Conservation (phyloP, 140 eudicot species). For the Erigeron philadelphicus region DNA sequence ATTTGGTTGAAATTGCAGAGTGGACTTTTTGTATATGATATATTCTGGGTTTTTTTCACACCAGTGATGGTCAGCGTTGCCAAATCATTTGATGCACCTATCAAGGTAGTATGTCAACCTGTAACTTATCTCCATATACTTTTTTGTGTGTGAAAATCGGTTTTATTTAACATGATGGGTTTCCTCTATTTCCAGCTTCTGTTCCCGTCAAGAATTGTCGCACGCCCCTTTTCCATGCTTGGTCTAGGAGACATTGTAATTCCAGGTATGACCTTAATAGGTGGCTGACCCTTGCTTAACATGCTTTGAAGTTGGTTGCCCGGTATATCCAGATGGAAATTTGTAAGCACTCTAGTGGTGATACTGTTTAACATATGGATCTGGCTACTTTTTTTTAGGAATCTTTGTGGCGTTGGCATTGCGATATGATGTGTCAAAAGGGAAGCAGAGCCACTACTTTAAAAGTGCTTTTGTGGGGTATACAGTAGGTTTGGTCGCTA, state of each 20-base stretch:
- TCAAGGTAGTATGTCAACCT: conserved; percentile 50
- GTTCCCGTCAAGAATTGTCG: conserved; percentile 71
- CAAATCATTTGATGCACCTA: conserved; percentile 98
- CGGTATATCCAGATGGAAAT: background rate
- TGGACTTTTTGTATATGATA: conserved; percentile 88
- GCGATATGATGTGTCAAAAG: conserved; percentile 84
- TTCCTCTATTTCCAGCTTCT: conserved; percentile 58
- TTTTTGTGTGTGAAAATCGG: background rate
- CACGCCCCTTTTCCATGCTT: conserved; percentile 90
- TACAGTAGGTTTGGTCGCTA: conserved; percentile 56
- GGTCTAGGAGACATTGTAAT: conserved; percentile 95
- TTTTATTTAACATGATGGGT: too few species aligned
- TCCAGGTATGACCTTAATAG: conserved; percentile 54
- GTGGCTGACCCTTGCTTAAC: background rate
- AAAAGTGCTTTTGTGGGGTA: conserved; percentile 90
- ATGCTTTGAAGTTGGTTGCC: background rate
- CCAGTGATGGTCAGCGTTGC: conserved; percentile 99
- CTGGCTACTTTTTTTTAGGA: conserved; percentile 35
- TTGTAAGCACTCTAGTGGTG: background rate
- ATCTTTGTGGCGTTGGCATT: conserved; percentile 92
- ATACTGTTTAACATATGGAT: background rate
- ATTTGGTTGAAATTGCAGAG: conserved; percentile 40
- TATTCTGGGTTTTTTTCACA: conserved; percentile 97
- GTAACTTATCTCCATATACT: background rate
- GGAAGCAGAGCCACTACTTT: conserved; percentile 77